Conservation (phyloP, 2,329 filamentous ascomycete genomes). For the Microsporum canis region DNA sequence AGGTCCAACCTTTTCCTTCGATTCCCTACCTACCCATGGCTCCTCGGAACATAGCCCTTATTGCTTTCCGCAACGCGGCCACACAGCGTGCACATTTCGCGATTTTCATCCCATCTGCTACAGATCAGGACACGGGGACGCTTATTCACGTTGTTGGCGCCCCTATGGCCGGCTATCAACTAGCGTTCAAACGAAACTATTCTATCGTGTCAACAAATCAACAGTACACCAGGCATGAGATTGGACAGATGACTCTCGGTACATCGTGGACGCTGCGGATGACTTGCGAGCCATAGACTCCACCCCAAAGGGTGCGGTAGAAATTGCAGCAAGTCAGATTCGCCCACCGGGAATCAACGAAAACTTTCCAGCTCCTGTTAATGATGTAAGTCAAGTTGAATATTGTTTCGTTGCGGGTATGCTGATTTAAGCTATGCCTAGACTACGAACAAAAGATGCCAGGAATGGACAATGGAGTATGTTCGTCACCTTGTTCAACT, state of each 20-base stretch:
- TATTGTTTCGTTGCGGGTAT: neutral
- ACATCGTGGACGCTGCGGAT: slow-evolving; percentile 16
- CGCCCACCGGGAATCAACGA: slow-evolving; percentile 22
- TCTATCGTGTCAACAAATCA: slow-evolving; percentile 9
- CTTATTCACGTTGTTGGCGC: slow-evolving; percentile 25
- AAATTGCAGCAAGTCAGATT: slow-evolving; percentile 21
- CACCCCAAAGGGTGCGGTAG: slow-evolving; percentile 19
- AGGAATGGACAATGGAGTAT: slow-evolving; percentile 28
- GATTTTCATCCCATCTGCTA: slow-evolving; percentile 20
- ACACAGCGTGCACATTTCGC: slow-evolving; percentile 23
- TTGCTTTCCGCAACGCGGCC: neutral
- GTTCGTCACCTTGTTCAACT: slow-evolving; percentile 19
- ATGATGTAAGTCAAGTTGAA: slow-evolving; percentile 18
- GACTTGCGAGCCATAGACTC: slow-evolving; percentile 12
- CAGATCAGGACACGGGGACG: slow-evolving; percentile 16
- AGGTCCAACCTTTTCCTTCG: neutral
- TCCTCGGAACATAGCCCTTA: neutral
- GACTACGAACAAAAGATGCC: slow-evolving; percentile 25
- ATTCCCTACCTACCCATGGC: neutral
- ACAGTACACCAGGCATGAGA: slow-evolving; percentile 12
- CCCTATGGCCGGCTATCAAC: slow-evolving; percentile 23
- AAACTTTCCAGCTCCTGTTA: slow-evolving; percentile 27
- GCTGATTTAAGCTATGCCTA: slow-evolving; percentile 6
- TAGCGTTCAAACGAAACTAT: slow-evolving; percentile 24
- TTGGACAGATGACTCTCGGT: slow-evolving; percentile 18